These are phyloP conservation scores for Beauveria varroae DNA, from an alignment of 2,329 filamentous ascomycete species.

Conservation along the genomic window DNA sequence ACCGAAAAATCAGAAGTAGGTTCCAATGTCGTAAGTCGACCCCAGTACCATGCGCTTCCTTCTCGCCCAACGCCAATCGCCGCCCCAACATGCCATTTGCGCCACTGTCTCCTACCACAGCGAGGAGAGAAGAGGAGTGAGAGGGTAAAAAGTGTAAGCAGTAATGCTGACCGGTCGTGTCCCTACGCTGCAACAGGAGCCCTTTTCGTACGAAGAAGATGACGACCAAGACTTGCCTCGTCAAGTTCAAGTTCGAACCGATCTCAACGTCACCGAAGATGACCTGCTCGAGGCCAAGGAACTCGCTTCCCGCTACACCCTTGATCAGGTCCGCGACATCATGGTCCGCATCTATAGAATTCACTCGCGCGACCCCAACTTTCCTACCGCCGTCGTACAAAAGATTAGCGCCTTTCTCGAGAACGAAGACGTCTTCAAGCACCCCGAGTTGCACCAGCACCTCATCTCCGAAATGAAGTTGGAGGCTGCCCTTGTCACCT, in stretches of 20 bases:
- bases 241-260: constrained; percentile 16
- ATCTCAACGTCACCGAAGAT: constrained; percentile 38
- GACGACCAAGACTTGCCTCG: constrained; percentile 23
- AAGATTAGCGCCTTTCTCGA: constrained; percentile 35
- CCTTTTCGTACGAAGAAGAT: constrained; percentile 33
- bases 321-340: constrained; percentile 36
- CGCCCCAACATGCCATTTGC: not conserved
- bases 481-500: constrained; percentile 45
- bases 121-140: not conserved
- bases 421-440: constrained; percentile 31
- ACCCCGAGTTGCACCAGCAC: constrained; percentile 39
- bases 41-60: not conserved
- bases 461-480: constrained; percentile 48
- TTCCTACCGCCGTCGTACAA: constrained; percentile 30
- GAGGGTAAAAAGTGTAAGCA: not conserved
- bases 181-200: constrained; percentile 18
- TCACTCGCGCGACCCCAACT: constrained; percentile 37
- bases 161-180: not conserved
- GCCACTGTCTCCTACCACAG: not conserved
- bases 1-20: constrained; percentile 8
- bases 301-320: constrained; percentile 33
- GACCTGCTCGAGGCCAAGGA: constrained; percentile 39
- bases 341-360: constrained; percentile 33
- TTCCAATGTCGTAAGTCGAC: constrained; percentile 5
- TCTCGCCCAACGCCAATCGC: not conserved